Conservation (phyloP, 768 basidiomycete species). For the Boletus rubescentipes region DNA sequence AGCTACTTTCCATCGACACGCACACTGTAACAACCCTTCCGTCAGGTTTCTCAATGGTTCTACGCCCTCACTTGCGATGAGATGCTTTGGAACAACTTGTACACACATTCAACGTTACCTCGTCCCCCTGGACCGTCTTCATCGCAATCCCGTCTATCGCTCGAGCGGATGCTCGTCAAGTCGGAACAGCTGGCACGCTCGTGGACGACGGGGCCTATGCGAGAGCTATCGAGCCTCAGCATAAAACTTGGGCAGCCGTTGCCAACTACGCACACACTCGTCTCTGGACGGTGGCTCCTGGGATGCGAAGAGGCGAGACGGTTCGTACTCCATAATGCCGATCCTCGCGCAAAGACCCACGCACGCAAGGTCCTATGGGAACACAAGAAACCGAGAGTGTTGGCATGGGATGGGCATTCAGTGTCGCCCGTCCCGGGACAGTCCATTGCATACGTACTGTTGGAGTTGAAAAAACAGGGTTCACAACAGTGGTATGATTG, state of each 20-base stretch:
- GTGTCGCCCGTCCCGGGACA: neutral
- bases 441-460: neutral
- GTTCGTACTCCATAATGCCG: neutral
- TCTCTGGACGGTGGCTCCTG: neutral
- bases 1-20: neutral
- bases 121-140: neutral
- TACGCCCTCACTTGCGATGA: neutral
- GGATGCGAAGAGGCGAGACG: neutral
- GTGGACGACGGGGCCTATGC: conserved; percentile 2
- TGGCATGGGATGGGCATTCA: neutral
- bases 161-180: conserved; percentile 3
- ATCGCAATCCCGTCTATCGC: neutral
- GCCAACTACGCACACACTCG: too few species aligned
- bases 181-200: neutral
- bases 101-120: neutral
- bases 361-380: too few species aligned
- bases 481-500: neutral
- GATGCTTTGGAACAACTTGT: neutral
- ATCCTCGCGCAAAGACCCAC: neutral
- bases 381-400: too few species aligned
- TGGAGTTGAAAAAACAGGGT: too few species aligned
- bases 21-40: too few species aligned
- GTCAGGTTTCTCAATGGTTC: too few species aligned
- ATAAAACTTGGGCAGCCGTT: neutral
- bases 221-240: neutral